These are phyloP conservation scores for Aspergillus sp. DNA, from an alignment of 2,329 filamentous ascomycete genomes.

Conservation along the genomic window DNA sequence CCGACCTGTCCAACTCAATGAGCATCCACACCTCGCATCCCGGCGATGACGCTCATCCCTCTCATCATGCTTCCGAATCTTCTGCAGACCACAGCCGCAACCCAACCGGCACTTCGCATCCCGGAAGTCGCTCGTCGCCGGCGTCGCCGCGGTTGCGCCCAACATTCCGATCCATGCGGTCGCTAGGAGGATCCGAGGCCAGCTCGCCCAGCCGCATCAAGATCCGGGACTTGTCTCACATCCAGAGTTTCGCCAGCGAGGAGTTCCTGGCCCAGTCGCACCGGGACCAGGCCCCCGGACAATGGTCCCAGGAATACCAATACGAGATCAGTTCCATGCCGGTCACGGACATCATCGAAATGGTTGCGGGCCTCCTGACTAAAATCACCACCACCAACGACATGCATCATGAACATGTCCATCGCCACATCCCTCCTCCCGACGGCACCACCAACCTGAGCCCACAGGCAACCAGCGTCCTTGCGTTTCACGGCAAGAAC, in stretches of 20 bases:
- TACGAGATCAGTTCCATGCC: conserved; percentile 99
- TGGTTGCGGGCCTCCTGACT: conserved; percentile 93
- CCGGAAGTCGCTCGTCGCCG: conserved; percentile 37
- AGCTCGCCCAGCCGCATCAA: conserved; percentile 64
- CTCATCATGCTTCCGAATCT: conserved; percentile 18
- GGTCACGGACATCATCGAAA: conserved; percentile 94
- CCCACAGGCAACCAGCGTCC: conserved; percentile 68
- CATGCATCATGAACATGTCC: conserved; percentile 84
- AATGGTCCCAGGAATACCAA: conserved; percentile 55
- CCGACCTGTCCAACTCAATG: conserved; percentile 43
- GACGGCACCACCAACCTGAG: conserved; percentile 60
- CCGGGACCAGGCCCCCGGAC: conserved; percentile 40
- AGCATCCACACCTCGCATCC: conserved; percentile 35
- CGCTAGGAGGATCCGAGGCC: conserved; percentile 41
- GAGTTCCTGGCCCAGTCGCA: conserved; percentile 64
- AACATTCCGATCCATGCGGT: conserved; percentile 44
- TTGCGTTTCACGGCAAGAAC: conserved; percentile 98
- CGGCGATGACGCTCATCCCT: conserved; percentile 13
- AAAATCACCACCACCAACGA: conserved; percentile 99
- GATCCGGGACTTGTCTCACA: conserved; percentile 85
- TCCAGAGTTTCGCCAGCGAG: conserved; percentile 81
- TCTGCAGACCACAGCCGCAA: conserved; percentile 24
- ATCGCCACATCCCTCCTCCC: conserved; percentile 66
- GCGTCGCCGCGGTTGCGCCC: conserved; percentile 47
- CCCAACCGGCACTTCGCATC: conserved; percentile 25